Base-by-base conservation (phyloP, 2,329 filamentous ascomycete genomes). In the Fusarium sp. region DNA sequence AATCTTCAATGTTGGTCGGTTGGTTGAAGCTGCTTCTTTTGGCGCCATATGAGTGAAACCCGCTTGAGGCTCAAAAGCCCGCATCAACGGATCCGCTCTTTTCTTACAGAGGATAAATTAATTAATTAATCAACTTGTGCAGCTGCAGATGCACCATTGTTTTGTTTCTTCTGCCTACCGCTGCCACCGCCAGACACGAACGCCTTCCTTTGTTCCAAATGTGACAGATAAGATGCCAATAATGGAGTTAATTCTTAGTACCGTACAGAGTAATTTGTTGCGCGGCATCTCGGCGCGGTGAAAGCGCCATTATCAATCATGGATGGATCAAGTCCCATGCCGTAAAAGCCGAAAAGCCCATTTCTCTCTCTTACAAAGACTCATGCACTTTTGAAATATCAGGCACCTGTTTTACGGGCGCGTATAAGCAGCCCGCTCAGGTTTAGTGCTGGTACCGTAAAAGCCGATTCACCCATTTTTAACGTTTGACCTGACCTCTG, bases 271-370 rank as follows among this genome's bases (percentile, higher is more conserved):
- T 27, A 53, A 41, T 15, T 22, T 44, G 48, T 69, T 69, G 63
- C 51, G 62, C 25, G 62, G 53, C 67, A 46, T 40, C 41, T 48
- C 45, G 40, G 45, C 41, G 62, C 44, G 27, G 27, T 29, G 27
- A 3, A 29, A 29, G 45, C 45, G 58, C 47, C 54, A 67, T 63
- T 44, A 67, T 63, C 38, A 9, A 34, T 20, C 24, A 45, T 56
- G 34, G 30, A 34, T 34, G 18, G 34, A 38, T 38, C 18, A 54
- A 22, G 45, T 44, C 22, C 30, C 48, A 63, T 64, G 38, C 61
- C 66, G 51, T 22, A 46, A 52, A 69, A 53, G 54, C 59, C 68
- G 64, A 69, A 65, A 48, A 58, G 18, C 12, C 58, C 24, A 61
- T 57, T 32, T 20, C 38, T 58, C 29, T 13, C 24, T 45, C 41